phyloP scores from a whole-genome alignment of 2,329 filamentous ascomycete genomes.

The Apiospora marii region DNA sequence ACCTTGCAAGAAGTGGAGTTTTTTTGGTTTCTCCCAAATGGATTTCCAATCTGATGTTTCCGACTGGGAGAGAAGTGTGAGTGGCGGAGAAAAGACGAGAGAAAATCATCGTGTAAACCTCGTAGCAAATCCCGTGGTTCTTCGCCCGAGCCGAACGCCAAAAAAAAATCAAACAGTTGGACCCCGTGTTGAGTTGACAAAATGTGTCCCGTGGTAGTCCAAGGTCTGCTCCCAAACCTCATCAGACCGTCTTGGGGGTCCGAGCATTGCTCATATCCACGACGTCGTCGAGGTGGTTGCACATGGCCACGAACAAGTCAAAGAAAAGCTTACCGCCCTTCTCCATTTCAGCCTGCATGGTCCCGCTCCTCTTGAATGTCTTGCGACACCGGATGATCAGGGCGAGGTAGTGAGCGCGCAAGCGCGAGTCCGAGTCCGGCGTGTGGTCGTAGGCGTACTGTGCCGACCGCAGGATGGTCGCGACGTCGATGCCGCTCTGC shows the following conservation, averaged over 20 bases:
- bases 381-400: constrained; percentile 97
- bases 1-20: constrained; percentile 60
- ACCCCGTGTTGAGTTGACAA: constrained; percentile 27
- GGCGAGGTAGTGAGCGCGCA: constrained; percentile 96
- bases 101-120: constrained; percentile 35
- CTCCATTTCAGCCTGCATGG: constrained; percentile 99
- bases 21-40: constrained; percentile 53
- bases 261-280: constrained; percentile 80
- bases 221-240: constrained; percentile 30
- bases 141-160: constrained; percentile 29
- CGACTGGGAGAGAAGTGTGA: constrained; percentile 36
- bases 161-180: constrained; percentile 28
- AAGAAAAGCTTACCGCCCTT: constrained; percentile 95
- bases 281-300: constrained; percentile 97
- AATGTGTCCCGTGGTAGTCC: constrained; percentile 32
- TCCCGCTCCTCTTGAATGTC: constrained; percentile 97
- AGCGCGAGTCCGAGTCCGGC: constrained; percentile 87
- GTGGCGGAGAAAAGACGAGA: constrained; percentile 43
- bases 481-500: constrained; percentile 90
- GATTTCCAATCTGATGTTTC: constrained; percentile 59
- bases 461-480: constrained; percentile 88
- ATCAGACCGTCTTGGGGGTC: constrained; percentile 66
- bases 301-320: constrained; percentile 97
- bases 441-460: constrained; percentile 97
- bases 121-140: constrained; percentile 29